A percentile compares a stretch with the other conserved stretches of the same genome.
Evolutionary conservation across 2,329 filamentous ascomycete genomes (phyloP).

Genomic region (Fusarium sp.): DNA sequence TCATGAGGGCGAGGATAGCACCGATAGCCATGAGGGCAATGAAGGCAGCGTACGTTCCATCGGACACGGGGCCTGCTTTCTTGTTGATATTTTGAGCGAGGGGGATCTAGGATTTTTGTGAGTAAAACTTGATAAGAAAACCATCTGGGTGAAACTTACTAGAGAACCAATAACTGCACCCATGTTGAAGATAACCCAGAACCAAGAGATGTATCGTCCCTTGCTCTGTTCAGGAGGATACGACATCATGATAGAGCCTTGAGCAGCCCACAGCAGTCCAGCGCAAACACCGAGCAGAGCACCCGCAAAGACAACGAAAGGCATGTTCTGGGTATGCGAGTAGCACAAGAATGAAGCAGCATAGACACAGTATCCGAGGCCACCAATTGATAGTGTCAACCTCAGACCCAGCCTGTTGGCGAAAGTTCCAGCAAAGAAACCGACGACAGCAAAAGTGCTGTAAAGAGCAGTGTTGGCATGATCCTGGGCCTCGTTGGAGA

Average conservation of each 20-base stretch:
- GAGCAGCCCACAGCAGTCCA: slow-evolving; percentile 83
- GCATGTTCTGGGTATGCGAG: slow-evolving; percentile 73
- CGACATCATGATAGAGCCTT: slow-evolving; percentile 89
- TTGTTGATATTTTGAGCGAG: slow-evolving; percentile 77
- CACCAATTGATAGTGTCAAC: slow-evolving; percentile 75
- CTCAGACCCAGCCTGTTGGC: slow-evolving; percentile 81
- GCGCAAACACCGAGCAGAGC: slow-evolving; percentile 82
- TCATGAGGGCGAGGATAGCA: slow-evolving; percentile 59
- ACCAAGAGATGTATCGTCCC: slow-evolving; percentile 88
- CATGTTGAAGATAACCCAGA: slow-evolving; percentile 96
- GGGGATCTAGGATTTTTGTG: slow-evolving; percentile 62
- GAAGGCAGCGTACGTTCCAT: slow-evolving; percentile 63
- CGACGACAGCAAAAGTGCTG: slow-evolving; percentile 75
- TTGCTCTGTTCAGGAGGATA: slow-evolving; percentile 86
- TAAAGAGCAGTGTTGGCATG: slow-evolving; percentile 78
- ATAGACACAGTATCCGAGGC: slow-evolving; percentile 82
- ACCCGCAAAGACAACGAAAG: slow-evolving; percentile 81
- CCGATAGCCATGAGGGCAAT: slow-evolving; percentile 62
- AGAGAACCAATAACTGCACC: slow-evolving; percentile 87
- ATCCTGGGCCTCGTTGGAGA: slow-evolving; percentile 65
- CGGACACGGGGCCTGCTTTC: slow-evolving; percentile 58
- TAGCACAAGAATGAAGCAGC: slow-evolving; percentile 76
- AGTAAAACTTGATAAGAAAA: not conserved
- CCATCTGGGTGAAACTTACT: slow-evolving; percentile 49
- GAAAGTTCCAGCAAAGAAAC: slow-evolving; percentile 79